Evolutionary conservation across 2,329 filamentous ascomycete genomes (phyloP).

Genomic region (Westerdykella ornata): DNA sequence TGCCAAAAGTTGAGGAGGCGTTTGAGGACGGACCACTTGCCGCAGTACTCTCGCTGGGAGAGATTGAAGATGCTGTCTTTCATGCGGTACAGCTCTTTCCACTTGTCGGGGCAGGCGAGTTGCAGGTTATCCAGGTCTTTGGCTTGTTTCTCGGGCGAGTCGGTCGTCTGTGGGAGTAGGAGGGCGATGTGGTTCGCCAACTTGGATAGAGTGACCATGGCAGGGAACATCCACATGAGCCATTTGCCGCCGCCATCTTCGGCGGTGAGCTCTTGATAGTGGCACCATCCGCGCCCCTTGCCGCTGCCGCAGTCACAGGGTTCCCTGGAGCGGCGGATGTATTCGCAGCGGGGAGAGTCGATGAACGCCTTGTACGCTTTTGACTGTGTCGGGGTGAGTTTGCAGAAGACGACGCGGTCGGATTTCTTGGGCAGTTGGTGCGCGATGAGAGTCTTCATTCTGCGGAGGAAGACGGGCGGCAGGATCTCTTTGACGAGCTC

Average conservation of each 20-base stretch:
- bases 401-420: constrained; percentile 91
- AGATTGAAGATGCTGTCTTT: constrained; percentile 74
- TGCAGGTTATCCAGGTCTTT: constrained; percentile 69
- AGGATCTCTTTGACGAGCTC: constrained; percentile 82
- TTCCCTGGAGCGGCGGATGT: constrained; percentile 62
- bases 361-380: constrained; percentile 79
- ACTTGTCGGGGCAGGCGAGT: constrained; percentile 65
- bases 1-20: constrained; percentile 88
- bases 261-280: constrained; percentile 50
- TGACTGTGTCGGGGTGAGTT: constrained; percentile 72
- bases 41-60: constrained; percentile 84
- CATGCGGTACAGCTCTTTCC: constrained; percentile 65
- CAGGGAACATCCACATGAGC: constrained; percentile 76
- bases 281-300: constrained; percentile 77
- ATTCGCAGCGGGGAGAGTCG: constrained; percentile 61
- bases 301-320: constrained; percentile 63
- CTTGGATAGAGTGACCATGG: constrained; percentile 75
- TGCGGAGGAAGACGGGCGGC: constrained; percentile 80
- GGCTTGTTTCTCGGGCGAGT: constrained; percentile 65
- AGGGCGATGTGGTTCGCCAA: constrained; percentile 89
- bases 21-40: constrained; percentile 90
- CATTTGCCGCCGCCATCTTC: constrained; percentile 52
- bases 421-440: constrained; percentile 91
- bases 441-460: constrained; percentile 89
- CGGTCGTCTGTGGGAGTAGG: constrained; percentile 62